Percentiles rank a stretch among this genome's conserved stretches.
phyloP scores from a whole-genome alignment of 2,329 filamentous ascomycete species.

The Ustulina deusta region DNA sequence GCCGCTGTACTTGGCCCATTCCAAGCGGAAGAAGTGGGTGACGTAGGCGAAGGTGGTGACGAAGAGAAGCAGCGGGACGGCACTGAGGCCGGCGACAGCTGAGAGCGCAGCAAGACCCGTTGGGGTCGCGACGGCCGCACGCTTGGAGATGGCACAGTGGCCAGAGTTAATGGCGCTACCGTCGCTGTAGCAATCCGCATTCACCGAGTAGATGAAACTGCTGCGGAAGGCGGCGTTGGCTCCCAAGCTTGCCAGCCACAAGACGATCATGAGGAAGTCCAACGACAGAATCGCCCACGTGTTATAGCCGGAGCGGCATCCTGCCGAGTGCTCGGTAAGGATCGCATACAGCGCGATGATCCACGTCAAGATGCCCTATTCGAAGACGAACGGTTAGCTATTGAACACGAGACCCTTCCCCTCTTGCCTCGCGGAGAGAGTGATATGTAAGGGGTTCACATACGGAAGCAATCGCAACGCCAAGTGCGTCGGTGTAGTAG shows the following conservation, averaged over 20 bases:
- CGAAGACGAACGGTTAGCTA: conserved; percentile 27
- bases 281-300: conserved; percentile 59
- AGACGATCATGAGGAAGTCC: conserved; percentile 58
- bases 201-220: conserved; percentile 52
- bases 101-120: conserved; percentile 54
- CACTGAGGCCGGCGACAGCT: conserved; percentile 59
- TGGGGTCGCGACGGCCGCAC: conserved; percentile 52
- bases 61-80: conserved; percentile 53
- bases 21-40: conserved; percentile 50
- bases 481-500: conserved; percentile 55
- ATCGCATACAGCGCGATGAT: conserved; percentile 57
- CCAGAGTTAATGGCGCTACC: conserved; percentile 57
- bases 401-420: neutral
- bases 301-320: conserved; percentile 56
- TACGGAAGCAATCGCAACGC: conserved; percentile 58
- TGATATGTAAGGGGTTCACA: conserved; percentile 34
- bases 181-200: conserved; percentile 52
- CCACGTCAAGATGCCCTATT: conserved; percentile 61
- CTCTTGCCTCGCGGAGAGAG: neutral
- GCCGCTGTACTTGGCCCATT: conserved; percentile 37
- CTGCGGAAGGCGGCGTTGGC: conserved; percentile 57
- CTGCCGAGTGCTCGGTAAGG: conserved; percentile 55
- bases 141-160: conserved; percentile 50
- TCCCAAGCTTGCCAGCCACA: conserved; percentile 61
- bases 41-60: conserved; percentile 50